These are phyloP conservation scores for Monarda citriodora DNA, from an alignment of 305 asterid genomes.

Conservation along the genomic window DNA sequence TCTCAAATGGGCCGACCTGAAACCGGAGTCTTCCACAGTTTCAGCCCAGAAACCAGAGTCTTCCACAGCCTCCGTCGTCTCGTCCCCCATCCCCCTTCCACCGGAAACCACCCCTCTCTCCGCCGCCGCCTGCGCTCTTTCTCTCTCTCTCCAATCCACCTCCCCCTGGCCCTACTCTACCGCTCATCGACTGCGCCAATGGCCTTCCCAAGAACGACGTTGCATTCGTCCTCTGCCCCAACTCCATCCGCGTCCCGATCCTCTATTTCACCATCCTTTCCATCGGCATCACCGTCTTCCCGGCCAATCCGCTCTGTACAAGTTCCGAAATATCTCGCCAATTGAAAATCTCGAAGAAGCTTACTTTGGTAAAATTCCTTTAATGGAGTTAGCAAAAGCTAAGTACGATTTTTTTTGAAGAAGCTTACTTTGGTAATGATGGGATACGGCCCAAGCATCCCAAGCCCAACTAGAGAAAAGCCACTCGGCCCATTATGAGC, in stretches of 20 bases:
- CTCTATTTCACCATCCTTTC: slow-evolving; percentile 25
- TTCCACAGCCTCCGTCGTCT: slow-evolving; percentile 40
- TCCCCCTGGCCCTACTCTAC: slow-evolving; percentile 21
- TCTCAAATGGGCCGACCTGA: slow-evolving; percentile 25
- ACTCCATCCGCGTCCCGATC: slow-evolving; percentile 31
- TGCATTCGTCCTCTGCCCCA: too few relatives aligned
- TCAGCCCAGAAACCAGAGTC: slow-evolving; percentile 32
- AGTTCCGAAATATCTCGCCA: slow-evolving; percentile 34
- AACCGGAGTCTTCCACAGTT: too few relatives aligned
- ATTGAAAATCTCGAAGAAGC: slow-evolving; percentile 22
- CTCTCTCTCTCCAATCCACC: slow-evolving; percentile 39
- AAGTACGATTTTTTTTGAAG: too few relatives aligned
- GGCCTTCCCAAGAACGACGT: slow-evolving; percentile 34
- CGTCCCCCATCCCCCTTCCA: slow-evolving; percentile 38
- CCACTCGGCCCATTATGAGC: too few relatives aligned
- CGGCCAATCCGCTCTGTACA: slow-evolving; percentile 49
- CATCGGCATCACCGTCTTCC: slow-evolving; percentile 26
- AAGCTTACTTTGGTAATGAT: too few relatives aligned
- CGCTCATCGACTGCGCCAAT: slow-evolving; percentile 37
- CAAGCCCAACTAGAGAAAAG: too few relatives aligned
- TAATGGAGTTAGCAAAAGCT: too few relatives aligned
- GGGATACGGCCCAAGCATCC: too few relatives aligned
- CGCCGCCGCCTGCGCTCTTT: slow-evolving; percentile 33
- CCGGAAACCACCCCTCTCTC: slow-evolving; percentile 42
- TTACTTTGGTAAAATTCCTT: too few relatives aligned